Evolutionary conservation across 202 grass and related monocot genomes (phyloP).

Genomic region (Setaria viridis): DNA sequence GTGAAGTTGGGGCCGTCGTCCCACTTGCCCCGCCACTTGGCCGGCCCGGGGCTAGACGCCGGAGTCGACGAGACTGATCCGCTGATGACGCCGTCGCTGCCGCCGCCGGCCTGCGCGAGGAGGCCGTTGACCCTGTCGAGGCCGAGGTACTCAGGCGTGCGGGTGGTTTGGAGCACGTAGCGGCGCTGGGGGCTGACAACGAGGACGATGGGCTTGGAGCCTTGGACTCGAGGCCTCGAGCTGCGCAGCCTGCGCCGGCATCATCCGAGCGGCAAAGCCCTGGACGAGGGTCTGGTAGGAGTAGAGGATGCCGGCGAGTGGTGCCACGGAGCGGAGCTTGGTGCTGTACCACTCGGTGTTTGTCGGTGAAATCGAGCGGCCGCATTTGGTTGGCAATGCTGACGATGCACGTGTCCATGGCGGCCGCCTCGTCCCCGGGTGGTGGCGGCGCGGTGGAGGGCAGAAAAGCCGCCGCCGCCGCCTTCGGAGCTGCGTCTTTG

Average conservation of each 20-base stretch:
- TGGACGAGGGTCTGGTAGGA: slow-evolving; percentile 76
- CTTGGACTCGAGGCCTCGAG: slow-evolving; percentile 41
- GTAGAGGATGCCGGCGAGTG: slow-evolving; percentile 41
- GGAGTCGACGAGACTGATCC: slow-evolving; percentile 63
- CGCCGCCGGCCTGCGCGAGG: slow-evolving; percentile 50
- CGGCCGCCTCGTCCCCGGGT: too few relatives aligned
- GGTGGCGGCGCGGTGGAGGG: too few relatives aligned
- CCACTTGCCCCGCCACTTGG: slow-evolving; percentile 72
- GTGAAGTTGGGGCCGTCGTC: slow-evolving; percentile 53
- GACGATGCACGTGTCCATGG: too few relatives aligned
- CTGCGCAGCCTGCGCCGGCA: slow-evolving; percentile 57
- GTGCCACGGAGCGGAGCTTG: too few relatives aligned
- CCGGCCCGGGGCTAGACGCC: slow-evolving; percentile 85
- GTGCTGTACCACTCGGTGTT: too few relatives aligned
- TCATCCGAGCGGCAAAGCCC: slow-evolving; percentile 78
- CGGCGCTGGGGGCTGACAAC: slow-evolving; percentile 72
- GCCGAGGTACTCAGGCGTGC: slow-evolving; percentile 79
- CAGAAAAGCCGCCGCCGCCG: too few relatives aligned
- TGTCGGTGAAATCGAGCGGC: too few relatives aligned
- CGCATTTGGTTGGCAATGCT: too few relatives aligned
- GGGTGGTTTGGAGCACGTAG: slow-evolving; percentile 89
- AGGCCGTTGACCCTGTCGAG: slow-evolving; percentile 50
- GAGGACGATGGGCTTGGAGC: slow-evolving; percentile 58
- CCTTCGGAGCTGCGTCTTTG: too few relatives aligned
- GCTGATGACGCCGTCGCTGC: slow-evolving; percentile 68